These are phyloP conservation scores for Durio zibethinus DNA, from an alignment of 345 rosid species.

Conservation along the genomic window DNA sequence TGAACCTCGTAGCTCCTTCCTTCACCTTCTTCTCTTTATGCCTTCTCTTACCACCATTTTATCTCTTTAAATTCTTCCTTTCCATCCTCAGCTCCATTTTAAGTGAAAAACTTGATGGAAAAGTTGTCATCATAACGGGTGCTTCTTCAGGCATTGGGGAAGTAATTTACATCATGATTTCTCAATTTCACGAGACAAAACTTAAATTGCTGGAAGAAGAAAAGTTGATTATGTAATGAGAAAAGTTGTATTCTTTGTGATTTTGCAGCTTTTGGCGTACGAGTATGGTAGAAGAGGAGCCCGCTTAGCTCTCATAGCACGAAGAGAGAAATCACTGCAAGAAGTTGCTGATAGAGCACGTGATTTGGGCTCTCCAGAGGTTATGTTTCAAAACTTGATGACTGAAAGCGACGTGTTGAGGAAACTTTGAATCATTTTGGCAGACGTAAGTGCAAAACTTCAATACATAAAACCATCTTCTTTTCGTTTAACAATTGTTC, in stretches of 20 bases:
- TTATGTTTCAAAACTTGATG: conserved; percentile 48
- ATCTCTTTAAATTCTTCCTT: conserved; percentile 35
- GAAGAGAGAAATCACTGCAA: conserved; percentile 38
- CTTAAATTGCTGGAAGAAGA: background rate
- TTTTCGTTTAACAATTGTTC: background rate
- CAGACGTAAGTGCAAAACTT: conserved; percentile 32
- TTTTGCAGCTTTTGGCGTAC: conserved; percentile 48
- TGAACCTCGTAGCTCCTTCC: conserved; percentile 48
- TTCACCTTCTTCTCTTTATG: conserved; percentile 47
- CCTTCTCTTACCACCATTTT: conserved; percentile 46
- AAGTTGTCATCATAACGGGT: conserved; percentile 59
- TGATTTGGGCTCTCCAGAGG: conserved; percentile 49
- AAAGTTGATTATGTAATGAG: too few relatives aligned
- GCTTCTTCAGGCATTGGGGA: conserved; percentile 76
- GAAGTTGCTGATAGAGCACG: conserved; percentile 46
- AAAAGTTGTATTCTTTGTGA: background rate
- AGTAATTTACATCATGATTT: conserved; percentile 22
- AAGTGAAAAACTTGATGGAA: conserved; percentile 43
- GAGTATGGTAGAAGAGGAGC: conserved; percentile 60
- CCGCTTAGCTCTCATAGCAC: conserved; percentile 41
- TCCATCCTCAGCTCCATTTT: conserved; percentile 33
- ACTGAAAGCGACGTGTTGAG: conserved; percentile 43
- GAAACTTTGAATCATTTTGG: conserved; percentile 45
- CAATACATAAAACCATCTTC: background rate
- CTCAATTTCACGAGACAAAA: background rate